Base-by-base conservation (phyloP, 1,139 yeast species). In the Yamadazyma oceani region DNA sequence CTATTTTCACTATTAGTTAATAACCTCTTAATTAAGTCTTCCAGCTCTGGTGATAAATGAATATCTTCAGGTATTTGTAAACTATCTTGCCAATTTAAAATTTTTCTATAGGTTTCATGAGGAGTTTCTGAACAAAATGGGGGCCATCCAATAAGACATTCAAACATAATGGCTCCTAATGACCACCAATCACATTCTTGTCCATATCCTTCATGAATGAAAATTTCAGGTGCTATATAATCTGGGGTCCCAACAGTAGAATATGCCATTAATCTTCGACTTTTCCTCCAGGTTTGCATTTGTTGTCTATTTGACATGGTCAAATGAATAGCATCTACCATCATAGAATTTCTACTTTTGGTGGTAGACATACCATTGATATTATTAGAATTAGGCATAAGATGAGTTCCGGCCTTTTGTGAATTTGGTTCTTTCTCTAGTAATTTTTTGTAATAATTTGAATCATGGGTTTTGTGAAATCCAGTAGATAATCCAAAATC, bases 111-210 rank as follows among this genome's bases (percentile, higher is more conserved):
- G 0, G 98, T 92, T 54, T 92, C 98, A 52, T 90, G 97, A n/a
- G 98, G 97, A 4, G 97, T 88, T 58, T 92, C 98, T 1, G 96
- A 85, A 65, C 98, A 94, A 65, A 92, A 92, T 39, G 99, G 99
- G 16, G 99, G 98, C 97, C 98, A 92, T 14, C 99, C 99, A 47
- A 92, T 88, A 46, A 92, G 71, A 70, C 98, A 92, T 69, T 92
- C 99, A 66, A 87, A 92, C 99, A 92, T 92, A 58, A 92, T 92
- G 1, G 97, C 96, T 19, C 99, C 99, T 29, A 92, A 69, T 4
- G 97, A 88, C 98, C 98, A 92, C 99, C 99, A 92, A 62, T 92
- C 99, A 66, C 99, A 94, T 60, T 92, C 97, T 65, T 90, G 97
- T 13, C 98, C 97, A 62, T 92, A 94, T 3, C 99, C 99, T 67